A percentile compares a stretch with the other conserved stretches of the same genome.
phyloP scores from a whole-genome alignment of 2,329 filamentous ascomycete genomes.

The Alternaria sp. region DNA sequence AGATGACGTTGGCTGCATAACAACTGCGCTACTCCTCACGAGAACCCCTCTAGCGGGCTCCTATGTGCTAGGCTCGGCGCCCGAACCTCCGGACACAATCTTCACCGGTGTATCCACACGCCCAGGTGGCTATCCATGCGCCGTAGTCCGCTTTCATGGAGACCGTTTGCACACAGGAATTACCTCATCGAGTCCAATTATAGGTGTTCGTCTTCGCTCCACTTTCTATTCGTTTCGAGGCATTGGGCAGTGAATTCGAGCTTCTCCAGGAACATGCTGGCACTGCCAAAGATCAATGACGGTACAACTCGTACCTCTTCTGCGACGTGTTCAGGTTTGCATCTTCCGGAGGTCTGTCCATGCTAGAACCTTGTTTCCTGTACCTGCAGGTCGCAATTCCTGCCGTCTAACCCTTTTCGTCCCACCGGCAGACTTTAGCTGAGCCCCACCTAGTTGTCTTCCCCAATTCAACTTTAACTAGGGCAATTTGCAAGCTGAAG shows the following conservation, averaged over 20 bases:
- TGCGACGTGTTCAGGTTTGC: not conserved
- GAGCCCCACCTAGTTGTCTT: not conserved
- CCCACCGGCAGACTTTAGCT: not conserved
- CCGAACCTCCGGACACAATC: constrained; percentile 7
- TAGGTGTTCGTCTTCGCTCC: constrained; percentile 1
- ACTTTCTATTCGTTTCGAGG: not conserved
- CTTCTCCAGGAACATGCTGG: not conserved
- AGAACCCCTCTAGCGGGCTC: not conserved
- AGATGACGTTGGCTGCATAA: constrained; percentile 6
- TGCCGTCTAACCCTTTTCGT: constrained; percentile 1
- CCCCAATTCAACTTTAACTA: not conserved
- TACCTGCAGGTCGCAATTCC: constrained; percentile 11
- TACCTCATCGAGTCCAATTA: not conserved
- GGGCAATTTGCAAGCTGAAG: not conserved
- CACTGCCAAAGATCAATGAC: not conserved
- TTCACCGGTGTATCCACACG: constrained; percentile 13
- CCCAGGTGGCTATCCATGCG: constrained; percentile 13
- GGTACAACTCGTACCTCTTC: not conserved
- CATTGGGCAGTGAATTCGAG: not conserved
- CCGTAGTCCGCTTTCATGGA: not conserved
- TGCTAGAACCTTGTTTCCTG: constrained; percentile 6
- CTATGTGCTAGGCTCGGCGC: not conserved
- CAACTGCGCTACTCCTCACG: constrained; percentile 4
- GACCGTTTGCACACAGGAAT: constrained; percentile 1
- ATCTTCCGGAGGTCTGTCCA: not conserved